Conservation (phyloP, 1,284 basidiomycete species). For the Polyporus tsugae region DNA sequence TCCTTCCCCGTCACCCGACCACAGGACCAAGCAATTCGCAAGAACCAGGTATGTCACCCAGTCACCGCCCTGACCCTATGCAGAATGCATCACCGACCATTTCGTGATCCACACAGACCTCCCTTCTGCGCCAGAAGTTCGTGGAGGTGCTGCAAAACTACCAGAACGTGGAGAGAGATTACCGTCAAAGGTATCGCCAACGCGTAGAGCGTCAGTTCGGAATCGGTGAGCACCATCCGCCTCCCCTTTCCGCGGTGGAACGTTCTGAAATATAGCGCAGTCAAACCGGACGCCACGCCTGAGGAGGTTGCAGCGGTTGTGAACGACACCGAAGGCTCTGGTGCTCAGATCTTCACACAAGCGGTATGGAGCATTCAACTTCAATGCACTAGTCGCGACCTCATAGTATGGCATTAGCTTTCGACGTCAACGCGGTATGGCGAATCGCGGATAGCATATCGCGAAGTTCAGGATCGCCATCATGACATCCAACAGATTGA, state of each 20-base stretch:
- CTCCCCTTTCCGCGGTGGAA: background rate
- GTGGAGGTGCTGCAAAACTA: slow-evolving; percentile 76
- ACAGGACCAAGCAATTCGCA: slow-evolving; percentile 69
- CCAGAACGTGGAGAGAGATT: slow-evolving; percentile 89
- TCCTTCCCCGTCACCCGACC: slow-evolving; percentile 44
- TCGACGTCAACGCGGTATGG: slow-evolving; percentile 83
- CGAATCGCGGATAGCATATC: slow-evolving; percentile 84
- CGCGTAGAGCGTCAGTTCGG: slow-evolving; percentile 90
- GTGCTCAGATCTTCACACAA: slow-evolving; percentile 85
- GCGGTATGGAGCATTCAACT: slow-evolving; percentile 63
- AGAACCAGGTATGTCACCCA: slow-evolving; percentile 66
- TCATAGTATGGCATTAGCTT: slow-evolving; percentile 48
- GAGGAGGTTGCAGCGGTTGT: slow-evolving; percentile 86
- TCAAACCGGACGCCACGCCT: slow-evolving; percentile 90
- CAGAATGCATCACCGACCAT: background rate
- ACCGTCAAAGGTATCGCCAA: slow-evolving; percentile 82
- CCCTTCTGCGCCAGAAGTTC: slow-evolving; percentile 67
- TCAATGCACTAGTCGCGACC: background rate
- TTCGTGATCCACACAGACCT: slow-evolving; percentile 48
- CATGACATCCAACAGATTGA: slow-evolving; percentile 91
- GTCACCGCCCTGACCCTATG: background rate
- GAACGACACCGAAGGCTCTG: slow-evolving; percentile 65
- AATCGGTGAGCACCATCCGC: slow-evolving; percentile 64
- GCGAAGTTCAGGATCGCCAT: slow-evolving; percentile 92
- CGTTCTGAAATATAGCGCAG: slow-evolving; percentile 45